These are phyloP conservation scores for Fusarium mundagurra DNA, from an alignment of 2,329 filamentous ascomycete species.

Conservation along the genomic window DNA sequence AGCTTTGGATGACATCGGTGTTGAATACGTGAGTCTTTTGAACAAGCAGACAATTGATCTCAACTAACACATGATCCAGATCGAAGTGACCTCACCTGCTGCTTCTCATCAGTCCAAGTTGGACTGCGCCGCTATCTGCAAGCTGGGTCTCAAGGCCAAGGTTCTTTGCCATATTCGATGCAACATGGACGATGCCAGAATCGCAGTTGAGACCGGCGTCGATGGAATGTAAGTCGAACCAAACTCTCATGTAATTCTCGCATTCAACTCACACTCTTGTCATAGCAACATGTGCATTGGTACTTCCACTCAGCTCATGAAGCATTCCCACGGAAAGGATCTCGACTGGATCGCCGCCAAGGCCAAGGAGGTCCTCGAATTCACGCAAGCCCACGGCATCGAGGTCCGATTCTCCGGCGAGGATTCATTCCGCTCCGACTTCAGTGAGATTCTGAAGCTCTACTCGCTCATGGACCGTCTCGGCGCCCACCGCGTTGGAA, in stretches of 20 bases:
- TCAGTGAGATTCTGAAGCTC: slow-evolving; percentile 78
- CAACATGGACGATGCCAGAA: slow-evolving; percentile 65
- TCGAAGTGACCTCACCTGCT: slow-evolving; percentile 85
- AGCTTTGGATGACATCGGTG: slow-evolving; percentile 64
- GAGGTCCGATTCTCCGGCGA: slow-evolving; percentile 69
- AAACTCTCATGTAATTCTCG: background rate
- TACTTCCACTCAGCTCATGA: slow-evolving; percentile 82
- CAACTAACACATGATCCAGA: slow-evolving; percentile 13
- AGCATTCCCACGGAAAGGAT: slow-evolving; percentile 90
- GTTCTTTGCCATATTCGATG: slow-evolving; percentile 41
- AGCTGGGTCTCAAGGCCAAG: slow-evolving; percentile 84
- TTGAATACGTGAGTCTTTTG: slow-evolving; percentile 36
- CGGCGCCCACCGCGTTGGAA: slow-evolving; percentile 86
- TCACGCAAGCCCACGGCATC: slow-evolving; percentile 34
- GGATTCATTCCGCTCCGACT: slow-evolving; percentile 86
- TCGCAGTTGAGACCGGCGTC: slow-evolving; percentile 84
- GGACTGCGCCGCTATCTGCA: slow-evolving; percentile 93
- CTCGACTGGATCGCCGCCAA: slow-evolving; percentile 85
- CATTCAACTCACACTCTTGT: background rate
- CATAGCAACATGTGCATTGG: slow-evolving; percentile 78
- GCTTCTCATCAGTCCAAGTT: slow-evolving; percentile 85
- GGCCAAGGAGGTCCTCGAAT: slow-evolving; percentile 48
- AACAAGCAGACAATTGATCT: rapidly evolving
- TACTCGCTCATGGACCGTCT: slow-evolving; percentile 86
- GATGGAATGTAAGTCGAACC: slow-evolving; percentile 18